Evolutionary conservation across 2,329 filamentous ascomycete species (phyloP), one percentile per base, ranked within the genome.

Genomic region (Paecilomyces sp.): DNA sequence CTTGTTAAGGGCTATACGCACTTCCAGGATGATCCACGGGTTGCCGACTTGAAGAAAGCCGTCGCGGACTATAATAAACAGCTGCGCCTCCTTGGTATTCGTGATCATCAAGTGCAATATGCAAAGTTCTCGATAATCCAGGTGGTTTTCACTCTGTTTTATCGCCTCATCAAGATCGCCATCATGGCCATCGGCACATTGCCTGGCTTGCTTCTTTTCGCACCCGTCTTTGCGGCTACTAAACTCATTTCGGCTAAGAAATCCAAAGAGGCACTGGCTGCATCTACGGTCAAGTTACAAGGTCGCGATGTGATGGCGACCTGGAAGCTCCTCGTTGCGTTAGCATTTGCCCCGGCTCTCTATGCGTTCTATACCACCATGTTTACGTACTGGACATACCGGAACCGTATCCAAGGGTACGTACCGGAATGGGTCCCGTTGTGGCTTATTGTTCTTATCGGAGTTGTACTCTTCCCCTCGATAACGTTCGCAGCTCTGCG

Each of bases 101-200:
- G 91, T 60, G 93, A 99, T 71, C 93, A 97, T 72, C 93, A 97
- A 78, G 90, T 99, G 31, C 88, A 92, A 70, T 96, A 97, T 71
- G 91, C 90, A 59, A 91, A 87, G 70, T 88, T 95, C 79, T 90
- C 90, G 13, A 85, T 90, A 64, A 78, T 87, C 64, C 88, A 86
- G 65, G 90, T 96, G 54, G 80, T 95, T 34, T 81, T 87, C 57
- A 88, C 88, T 11, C 83, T 96, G 65, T 77, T 96, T 64, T 95
- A 93, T 76, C 86, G 94, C 54, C 79, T 94, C 28, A 79, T 81
- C 60, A 96, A 97, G 77, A 81, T 99, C 3, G 73, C 84, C 12
- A 75, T 95, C 7, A 83, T 99, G 62, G 85, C 89, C 5, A 81
- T 92, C 57, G 90, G 89, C 55, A 93, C 94, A 11, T 81, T 97